A percentile compares a stretch with the other conserved stretches of the same genome.
phyloP scores from a whole-genome alignment of 768 basidiomycete genomes.

The Russula emetica region DNA sequence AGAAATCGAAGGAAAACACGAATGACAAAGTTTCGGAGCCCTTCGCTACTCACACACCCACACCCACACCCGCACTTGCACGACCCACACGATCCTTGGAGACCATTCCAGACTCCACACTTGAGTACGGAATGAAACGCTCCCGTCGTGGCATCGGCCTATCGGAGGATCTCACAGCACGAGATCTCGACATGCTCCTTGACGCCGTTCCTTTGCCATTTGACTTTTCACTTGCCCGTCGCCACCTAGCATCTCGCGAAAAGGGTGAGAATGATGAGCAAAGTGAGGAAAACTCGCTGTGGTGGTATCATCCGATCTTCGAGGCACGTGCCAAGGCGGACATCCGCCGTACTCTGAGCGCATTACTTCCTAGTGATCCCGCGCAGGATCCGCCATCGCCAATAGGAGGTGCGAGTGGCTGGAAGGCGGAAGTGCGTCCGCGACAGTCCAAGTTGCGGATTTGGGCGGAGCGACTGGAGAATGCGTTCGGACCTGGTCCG shows the following conservation, averaged over 20 bases:
- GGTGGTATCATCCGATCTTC: constrained; percentile 19
- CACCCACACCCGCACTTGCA: background rate
- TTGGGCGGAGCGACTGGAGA: constrained; percentile 24
- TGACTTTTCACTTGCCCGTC: constrained; percentile 3
- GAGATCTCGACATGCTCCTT: constrained; percentile 16
- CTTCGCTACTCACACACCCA: background rate
- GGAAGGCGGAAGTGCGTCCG: constrained; percentile 15
- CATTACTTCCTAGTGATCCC: constrained; percentile 15
- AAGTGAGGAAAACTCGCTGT: background rate
- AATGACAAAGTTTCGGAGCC: background rate
- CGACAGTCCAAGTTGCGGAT: constrained; percentile 13
- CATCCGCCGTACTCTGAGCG: constrained; percentile 13
- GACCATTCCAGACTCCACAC: background rate
- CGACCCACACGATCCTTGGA: background rate
- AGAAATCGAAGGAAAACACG: background rate
- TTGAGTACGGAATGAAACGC: constrained; percentile 4
- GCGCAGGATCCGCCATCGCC: constrained; percentile 2
- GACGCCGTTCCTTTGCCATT: constrained; percentile 9
- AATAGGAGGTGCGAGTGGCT: background rate
- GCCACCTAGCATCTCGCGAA: background rate
- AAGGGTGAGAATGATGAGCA: background rate
- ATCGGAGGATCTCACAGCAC: background rate
- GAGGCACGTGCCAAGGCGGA: constrained; percentile 24
- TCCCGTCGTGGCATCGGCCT: constrained; percentile 1
- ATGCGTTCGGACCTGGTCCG: constrained; percentile 23